These are phyloP conservation scores for Amanita molliuscula DNA, from an alignment of 768 basidiomycete genomes.

Conservation along the genomic window DNA sequence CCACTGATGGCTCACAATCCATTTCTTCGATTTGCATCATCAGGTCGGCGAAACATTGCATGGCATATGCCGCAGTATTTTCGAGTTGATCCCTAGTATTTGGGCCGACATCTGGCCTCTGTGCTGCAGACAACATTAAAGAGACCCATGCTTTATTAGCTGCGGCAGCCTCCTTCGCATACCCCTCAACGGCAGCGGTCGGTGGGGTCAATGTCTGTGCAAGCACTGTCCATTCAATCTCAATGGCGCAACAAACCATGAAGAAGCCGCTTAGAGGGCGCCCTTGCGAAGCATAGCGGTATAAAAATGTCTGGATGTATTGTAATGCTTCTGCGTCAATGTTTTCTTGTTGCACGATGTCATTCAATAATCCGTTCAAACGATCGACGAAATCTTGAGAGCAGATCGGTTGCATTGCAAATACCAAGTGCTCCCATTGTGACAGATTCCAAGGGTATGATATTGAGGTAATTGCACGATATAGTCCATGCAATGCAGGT, in stretches of 20 bases:
- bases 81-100: constrained; percentile 30
- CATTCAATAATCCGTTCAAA: constrained; percentile 58
- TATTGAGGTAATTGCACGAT: constrained; percentile 75
- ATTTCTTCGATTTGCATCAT: constrained; percentile 74
- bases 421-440: constrained; percentile 53
- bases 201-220: constrained; percentile 51
- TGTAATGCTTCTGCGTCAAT: constrained; percentile 37
- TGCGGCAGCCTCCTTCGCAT: constrained; percentile 62
- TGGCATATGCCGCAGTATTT: constrained; percentile 44
- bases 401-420: constrained; percentile 49
- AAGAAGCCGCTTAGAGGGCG: constrained; percentile 83
- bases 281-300: constrained; percentile 64
- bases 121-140: constrained; percentile 44
- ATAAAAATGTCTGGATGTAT: constrained; percentile 60
- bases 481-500: constrained; percentile 79
- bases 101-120: constrained; percentile 28
- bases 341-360: constrained; percentile 48
- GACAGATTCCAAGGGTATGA: constrained; percentile 61
- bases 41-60: constrained; percentile 72
- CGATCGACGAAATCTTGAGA: constrained; percentile 57
- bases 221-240: constrained; percentile 78
- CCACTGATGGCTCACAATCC: constrained; percentile 67
- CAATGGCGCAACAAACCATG: constrained; percentile 80
- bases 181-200: constrained; percentile 14
- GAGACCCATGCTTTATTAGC: constrained; percentile 76